Evolutionary conservation across 257 asterid genomes (phyloP).

Genomic region (Solanum ossicruentum): DNA sequence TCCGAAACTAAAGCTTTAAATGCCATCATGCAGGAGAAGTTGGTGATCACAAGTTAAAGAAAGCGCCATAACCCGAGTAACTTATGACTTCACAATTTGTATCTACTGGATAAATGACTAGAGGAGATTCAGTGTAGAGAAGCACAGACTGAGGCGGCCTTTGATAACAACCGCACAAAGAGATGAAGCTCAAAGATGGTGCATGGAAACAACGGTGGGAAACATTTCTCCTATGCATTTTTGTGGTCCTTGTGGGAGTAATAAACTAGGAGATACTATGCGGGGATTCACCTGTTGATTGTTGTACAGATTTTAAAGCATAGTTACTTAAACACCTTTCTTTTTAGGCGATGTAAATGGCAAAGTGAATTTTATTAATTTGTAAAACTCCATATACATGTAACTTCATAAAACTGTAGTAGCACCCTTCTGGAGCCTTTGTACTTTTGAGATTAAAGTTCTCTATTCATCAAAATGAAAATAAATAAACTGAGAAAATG

Average conservation of each 20-base stretch:
- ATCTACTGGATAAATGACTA: background rate
- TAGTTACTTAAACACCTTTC: background rate
- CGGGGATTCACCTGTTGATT: background rate
- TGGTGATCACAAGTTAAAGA: background rate
- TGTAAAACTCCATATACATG: background rate
- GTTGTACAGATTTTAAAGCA: background rate
- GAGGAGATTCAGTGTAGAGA: background rate
- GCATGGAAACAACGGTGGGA: background rate
- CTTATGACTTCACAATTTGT: background rate
- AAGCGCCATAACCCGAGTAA: background rate
- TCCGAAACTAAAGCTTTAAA: background rate
- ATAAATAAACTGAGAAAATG: background rate
- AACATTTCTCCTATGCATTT: background rate
- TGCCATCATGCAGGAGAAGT: background rate
- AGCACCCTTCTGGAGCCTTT: background rate
- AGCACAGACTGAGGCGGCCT: background rate
- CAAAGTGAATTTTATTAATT: background rate
- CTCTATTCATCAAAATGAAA: background rate
- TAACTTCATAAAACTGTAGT: background rate
- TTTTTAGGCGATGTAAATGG: background rate
- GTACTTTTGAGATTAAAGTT: background rate
- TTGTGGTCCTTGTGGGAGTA: background rate
- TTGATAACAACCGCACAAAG: background rate
- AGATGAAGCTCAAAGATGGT: background rate
- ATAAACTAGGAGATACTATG: background rate